These are phyloP conservation scores for Fusarium vanettenii DNA, from an alignment of 2,329 filamentous ascomycete genomes.

Conservation along the genomic window DNA sequence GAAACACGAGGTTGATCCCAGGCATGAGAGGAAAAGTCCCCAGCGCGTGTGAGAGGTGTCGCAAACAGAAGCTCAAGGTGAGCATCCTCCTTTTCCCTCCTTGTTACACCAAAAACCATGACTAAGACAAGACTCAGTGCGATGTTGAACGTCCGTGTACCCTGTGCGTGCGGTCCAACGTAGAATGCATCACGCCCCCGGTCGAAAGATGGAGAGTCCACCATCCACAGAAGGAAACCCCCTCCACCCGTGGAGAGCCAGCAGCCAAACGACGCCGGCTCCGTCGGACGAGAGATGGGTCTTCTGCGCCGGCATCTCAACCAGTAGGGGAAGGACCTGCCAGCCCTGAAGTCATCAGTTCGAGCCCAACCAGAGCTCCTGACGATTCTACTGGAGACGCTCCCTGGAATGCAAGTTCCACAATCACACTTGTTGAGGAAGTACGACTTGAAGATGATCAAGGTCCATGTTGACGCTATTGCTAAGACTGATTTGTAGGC, in stretches of 20 bases:
- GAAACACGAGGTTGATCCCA: neutral
- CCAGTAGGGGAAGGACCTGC: neutral
- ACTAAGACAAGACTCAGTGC: conserved; percentile 11
- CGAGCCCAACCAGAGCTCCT: neutral
- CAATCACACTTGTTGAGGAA: conserved; percentile 16
- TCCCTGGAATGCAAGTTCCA: conserved; percentile 20
- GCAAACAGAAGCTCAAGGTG: conserved; percentile 18
- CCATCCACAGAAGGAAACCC: neutral
- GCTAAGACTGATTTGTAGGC: conserved; percentile 10
- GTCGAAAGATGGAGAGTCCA: conserved; percentile 1
- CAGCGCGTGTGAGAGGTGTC: conserved; percentile 17
- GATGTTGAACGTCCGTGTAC: conserved; percentile 46
- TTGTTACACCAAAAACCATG: neutral
- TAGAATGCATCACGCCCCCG: conserved; percentile 31
- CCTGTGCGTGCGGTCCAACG: conserved; percentile 42
- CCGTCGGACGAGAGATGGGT: neutral
- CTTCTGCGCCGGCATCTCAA: neutral
- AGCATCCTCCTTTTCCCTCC: neutral
- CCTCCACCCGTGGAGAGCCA: neutral
- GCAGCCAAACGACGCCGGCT: neutral
- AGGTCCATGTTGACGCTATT: neutral
- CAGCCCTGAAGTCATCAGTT: neutral
- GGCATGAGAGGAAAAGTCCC: neutral
- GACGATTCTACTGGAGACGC: neutral
- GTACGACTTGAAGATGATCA: neutral